phyloP scores from a whole-genome alignment of 208 protist species.

The Crithidia fasciculata region DNA sequence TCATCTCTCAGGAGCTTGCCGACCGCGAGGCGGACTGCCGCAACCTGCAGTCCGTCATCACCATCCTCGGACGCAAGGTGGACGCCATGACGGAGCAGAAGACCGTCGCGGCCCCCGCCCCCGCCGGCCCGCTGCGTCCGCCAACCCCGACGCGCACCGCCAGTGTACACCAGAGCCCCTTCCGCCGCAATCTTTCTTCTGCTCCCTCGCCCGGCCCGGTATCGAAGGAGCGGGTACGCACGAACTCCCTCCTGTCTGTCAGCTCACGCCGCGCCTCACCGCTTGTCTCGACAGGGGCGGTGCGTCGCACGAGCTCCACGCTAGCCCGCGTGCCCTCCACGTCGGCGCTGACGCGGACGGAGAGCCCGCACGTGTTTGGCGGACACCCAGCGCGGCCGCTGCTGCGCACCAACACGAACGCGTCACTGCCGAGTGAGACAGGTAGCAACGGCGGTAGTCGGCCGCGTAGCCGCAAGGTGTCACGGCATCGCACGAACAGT shows the following conservation, averaged over 20 bases:
- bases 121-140: slow-evolving; percentile 38
- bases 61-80: slow-evolving; percentile 87
- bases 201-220: neutral
- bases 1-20: slow-evolving; percentile 72
- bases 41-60: slow-evolving; percentile 89
- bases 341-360: slow-evolving; percentile 44
- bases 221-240: slow-evolving; percentile 16
- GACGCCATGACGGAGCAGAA: slow-evolving; percentile 59
- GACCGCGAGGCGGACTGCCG: slow-evolving; percentile 89
- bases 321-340: slow-evolving; percentile 23
- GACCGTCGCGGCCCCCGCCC: slow-evolving; percentile 19
- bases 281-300: neutral
- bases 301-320: slow-evolving; percentile 10
- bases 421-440: slow-evolving; percentile 20
- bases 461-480: slow-evolving; percentile 17
- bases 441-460: slow-evolving; percentile 30
- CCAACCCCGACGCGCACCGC: slow-evolving; percentile 50
- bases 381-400: slow-evolving; percentile 22
- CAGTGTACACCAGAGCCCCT: slow-evolving; percentile 26
- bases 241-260: slow-evolving; percentile 24
- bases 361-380: slow-evolving; percentile 38
- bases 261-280: slow-evolving; percentile 41
- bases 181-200: slow-evolving; percentile 16
- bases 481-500: slow-evolving; percentile 34
- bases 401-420: slow-evolving; percentile 26